Evolutionary conservation across 139 green algal species (phyloP).

Genomic region (Mesotaenium endlicherianum): DNA sequence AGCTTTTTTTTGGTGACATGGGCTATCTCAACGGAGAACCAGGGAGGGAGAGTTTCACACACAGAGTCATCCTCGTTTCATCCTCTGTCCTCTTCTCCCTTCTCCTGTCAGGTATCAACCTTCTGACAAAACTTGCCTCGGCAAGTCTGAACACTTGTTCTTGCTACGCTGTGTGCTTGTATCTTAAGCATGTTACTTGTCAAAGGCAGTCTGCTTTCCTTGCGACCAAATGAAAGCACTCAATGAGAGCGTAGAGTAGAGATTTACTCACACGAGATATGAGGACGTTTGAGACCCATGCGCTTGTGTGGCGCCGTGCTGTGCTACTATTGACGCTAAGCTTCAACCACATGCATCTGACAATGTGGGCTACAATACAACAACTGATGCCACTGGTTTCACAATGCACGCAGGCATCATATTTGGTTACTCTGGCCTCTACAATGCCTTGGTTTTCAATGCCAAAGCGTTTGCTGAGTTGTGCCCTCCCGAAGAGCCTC

Average conservation of each 20-base stretch:
- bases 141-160: neutral
- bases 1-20: too few species aligned
- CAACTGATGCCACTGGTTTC: neutral
- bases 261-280: neutral
- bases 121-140: neutral
- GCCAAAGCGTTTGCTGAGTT: slow-evolving; percentile 6
- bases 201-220: neutral
- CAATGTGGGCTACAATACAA: neutral
- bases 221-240: neutral
- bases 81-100: neutral
- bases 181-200: neutral
- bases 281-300: neutral
- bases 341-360: neutral
- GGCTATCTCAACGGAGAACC: neutral
- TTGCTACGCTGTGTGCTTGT: neutral
- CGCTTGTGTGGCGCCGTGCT: neutral
- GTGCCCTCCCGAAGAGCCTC: neutral
- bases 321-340: neutral
- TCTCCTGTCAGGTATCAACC: neutral
- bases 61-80: neutral
- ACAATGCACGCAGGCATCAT: slow-evolving; percentile 1
- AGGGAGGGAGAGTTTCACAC: neutral
- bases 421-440: slow-evolving; percentile 31
- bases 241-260: neutral
- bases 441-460: slow-evolving; percentile 6